Percentiles rank a stretch among this genome's conserved stretches.
Conservation (phyloP, 2,329 filamentous ascomycete species). For the Botrytis fragariae region DNA sequence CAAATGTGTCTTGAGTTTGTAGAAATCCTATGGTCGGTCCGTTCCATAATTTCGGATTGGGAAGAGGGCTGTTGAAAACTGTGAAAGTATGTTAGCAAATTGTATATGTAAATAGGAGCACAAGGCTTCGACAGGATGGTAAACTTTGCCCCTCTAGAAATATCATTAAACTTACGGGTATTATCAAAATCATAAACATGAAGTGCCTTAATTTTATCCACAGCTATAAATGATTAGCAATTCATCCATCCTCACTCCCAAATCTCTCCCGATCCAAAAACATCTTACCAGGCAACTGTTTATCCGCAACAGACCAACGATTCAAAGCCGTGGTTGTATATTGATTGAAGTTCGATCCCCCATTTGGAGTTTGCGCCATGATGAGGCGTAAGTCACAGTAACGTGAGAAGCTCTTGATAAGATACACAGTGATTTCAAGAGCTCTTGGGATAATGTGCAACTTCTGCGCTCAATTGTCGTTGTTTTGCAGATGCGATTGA, state of each 20-base stretch:
- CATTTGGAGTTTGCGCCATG: slow-evolving; percentile 27
- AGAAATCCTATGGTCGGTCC: slow-evolving; percentile 73
- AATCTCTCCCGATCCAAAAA: neutral
- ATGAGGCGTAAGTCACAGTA: slow-evolving; percentile 22
- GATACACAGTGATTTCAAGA: too few species aligned
- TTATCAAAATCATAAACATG: slow-evolving; percentile 99
- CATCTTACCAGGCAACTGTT: slow-evolving; percentile 62
- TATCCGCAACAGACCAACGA: slow-evolving; percentile 79
- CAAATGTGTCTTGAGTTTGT: slow-evolving; percentile 70
- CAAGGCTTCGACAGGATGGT: neutral
- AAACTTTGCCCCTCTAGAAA: neutral
- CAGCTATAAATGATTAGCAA: slow-evolving; percentile 43
- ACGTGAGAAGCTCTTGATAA: slow-evolving; percentile 4
- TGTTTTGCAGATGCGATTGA: neutral
- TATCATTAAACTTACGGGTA: slow-evolving; percentile 60
- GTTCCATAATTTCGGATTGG: slow-evolving; percentile 86
- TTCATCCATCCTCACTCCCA: neutral
- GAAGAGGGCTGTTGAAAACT: slow-evolving; percentile 90
- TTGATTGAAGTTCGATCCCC: slow-evolving; percentile 22
- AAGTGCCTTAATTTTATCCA: slow-evolving; percentile 70
- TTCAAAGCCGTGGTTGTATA: slow-evolving; percentile 71
- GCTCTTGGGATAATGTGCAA: too few species aligned
- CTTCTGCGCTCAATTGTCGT: neutral
- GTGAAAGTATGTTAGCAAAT: slow-evolving; percentile 16
- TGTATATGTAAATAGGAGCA: neutral